Evolutionary conservation across 2,329 filamentous ascomycete species (phyloP).

Genomic region (Amauroascus verrucosus): DNA sequence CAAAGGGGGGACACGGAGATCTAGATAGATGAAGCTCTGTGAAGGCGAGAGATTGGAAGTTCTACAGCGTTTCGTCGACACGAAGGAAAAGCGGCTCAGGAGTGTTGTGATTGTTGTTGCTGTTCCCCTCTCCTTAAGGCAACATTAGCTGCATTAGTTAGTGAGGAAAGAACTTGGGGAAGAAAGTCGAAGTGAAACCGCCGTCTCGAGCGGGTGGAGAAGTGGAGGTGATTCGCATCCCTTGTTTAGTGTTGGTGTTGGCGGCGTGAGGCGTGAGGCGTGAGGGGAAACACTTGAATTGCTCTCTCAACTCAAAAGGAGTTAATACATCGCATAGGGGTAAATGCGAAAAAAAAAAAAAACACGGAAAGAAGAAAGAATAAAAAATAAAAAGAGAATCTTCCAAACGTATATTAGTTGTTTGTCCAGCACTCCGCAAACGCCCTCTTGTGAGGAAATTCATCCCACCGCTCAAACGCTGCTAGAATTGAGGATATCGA

Average conservation of each 20-base stretch:
- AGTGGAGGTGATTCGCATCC: too few relatives aligned
- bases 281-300: not conserved
- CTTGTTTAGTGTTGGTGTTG: too few relatives aligned
- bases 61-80: too few relatives aligned
- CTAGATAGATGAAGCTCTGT: too few relatives aligned
- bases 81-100: too few relatives aligned
- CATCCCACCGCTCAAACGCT: slow-evolving; percentile 2
- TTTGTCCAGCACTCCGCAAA: not conserved
- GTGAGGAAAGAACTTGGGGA: too few relatives aligned
- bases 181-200: not conserved
- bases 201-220: not conserved
- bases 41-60: too few relatives aligned
- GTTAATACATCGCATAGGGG: not conserved
- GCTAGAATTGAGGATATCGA: not conserved
- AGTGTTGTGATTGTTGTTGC: too few relatives aligned
- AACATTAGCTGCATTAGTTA: too few relatives aligned
- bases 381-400: not conserved
- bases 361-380: not conserved
- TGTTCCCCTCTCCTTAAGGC: too few relatives aligned
- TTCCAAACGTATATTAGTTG: not conserved
- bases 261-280: too few relatives aligned
- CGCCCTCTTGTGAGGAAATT: not conserved
- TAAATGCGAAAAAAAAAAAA: not conserved
- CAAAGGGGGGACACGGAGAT: too few relatives aligned
- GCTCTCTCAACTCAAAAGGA: not conserved